These are phyloP conservation scores for Fraxinus baroniana DNA, from an alignment of 305 asterid species.

Conservation along the genomic window DNA sequence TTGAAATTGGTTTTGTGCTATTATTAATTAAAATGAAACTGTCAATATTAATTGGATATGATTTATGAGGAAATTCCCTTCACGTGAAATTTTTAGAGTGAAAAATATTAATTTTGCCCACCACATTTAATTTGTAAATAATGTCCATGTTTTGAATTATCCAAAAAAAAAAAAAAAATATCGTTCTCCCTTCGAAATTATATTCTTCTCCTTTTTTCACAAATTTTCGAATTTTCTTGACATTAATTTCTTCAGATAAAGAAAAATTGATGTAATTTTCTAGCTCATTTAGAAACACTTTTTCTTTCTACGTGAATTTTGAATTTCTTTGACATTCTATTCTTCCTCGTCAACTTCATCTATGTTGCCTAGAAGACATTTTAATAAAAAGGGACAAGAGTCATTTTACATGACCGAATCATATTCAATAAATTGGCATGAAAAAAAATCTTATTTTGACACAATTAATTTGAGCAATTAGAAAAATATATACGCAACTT, in stretches of 20 bases:
- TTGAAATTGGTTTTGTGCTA: not conserved
- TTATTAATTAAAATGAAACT: too few species aligned
- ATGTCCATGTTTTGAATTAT: not conserved
- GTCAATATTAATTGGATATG: not conserved
- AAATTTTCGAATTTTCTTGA: not conserved
- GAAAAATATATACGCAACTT: not conserved
- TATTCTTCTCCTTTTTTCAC: not conserved
- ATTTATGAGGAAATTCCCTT: not conserved
- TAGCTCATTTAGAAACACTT: not conserved
- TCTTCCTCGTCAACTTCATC: not conserved
- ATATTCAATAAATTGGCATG: not conserved
- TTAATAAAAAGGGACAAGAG: not conserved
- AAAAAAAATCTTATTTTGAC: too few species aligned
- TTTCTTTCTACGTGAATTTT: not conserved
- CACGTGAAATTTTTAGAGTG: not conserved
- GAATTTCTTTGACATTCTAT: too few species aligned
- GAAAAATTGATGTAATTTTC: not conserved
- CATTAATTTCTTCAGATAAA: not conserved
- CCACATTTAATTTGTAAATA: not conserved
- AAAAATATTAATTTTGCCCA: not conserved
- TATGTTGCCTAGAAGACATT: not conserved
- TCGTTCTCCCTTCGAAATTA: not conserved
- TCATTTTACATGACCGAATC: not conserved
- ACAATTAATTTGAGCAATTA: not conserved
- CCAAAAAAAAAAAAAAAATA: too few species aligned